Conservation (phyloP, 2,329 filamentous ascomycete genomes). For the Nigrospora sphaerica region DNA sequence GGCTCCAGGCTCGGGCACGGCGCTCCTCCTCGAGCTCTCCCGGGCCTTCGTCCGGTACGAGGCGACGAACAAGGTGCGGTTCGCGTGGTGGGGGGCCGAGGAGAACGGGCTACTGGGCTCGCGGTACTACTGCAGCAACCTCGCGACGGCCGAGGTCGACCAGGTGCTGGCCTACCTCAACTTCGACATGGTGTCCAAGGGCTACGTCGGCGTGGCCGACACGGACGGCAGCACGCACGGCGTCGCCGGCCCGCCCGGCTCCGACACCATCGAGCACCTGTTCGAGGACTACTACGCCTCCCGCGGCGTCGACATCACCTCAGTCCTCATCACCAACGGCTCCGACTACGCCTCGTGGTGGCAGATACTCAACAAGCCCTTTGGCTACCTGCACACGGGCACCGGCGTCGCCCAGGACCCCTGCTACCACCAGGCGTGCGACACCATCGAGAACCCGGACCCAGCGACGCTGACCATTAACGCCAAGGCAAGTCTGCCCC, state of each 20-base stretch:
- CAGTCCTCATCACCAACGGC: constrained; percentile 26
- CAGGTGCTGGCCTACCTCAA: constrained; percentile 25
- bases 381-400: constrained; percentile 27
- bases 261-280: constrained; percentile 23
- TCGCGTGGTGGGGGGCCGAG: constrained; percentile 25
- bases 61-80: constrained; percentile 21
- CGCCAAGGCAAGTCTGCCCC: constrained; percentile 14
- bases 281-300: constrained; percentile 20
- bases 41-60: constrained; percentile 13
- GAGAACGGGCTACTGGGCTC: constrained; percentile 23
- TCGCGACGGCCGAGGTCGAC: constrained; percentile 16
- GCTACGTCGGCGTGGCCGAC: constrained; percentile 25
- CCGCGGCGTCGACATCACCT: constrained; percentile 15
- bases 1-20: constrained; percentile 15
- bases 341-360: constrained; percentile 48
- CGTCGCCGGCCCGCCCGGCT: constrained; percentile 25
- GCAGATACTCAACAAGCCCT: constrained; percentile 23
- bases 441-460: constrained; percentile 23
- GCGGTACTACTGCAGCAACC: constrained; percentile 19
- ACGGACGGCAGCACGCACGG: constrained; percentile 26
- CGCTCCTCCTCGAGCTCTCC: constrained; percentile 20
- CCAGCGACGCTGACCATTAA: constrained; percentile 22
- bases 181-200: constrained; percentile 27
- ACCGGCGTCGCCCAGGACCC: constrained; percentile 40
- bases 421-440: constrained; percentile 28